Evolutionary conservation across 805 yeast genomes (phyloP), one percentile per base, ranked within the genome.

Genomic region (Jamesozyma spencerorum): DNA sequence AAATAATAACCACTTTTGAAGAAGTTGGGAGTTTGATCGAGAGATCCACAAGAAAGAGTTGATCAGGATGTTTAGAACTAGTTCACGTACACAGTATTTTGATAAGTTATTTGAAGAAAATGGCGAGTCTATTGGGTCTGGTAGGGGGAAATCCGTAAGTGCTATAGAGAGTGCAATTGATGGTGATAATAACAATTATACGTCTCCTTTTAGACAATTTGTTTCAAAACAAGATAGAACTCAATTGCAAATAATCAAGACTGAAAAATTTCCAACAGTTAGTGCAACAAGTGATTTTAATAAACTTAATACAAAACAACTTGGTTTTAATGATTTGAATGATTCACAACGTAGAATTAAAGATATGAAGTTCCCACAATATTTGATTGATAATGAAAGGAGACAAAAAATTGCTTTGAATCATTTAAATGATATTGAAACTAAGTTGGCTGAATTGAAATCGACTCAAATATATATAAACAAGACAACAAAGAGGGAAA

Each of bases 311-410:
- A 50, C 55, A 2, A 47, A 47, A n/a, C 51, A 57, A 31, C 26
- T 54, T 32, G 63, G 63, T 18, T 58, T 50, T 39, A 51, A 48
- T 12, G 49, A 42, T 14, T 36, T 58, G 1, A 43, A 38, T 15
- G 48, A 46, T 18, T 33, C 39, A 0, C 45, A 50, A 12, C 50
- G 46, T 27, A 42, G 56, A 15, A 58, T 60, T 3, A 58, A 53
- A 42, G 64, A 60, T 41, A 57, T 60, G 17, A 45, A 46, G 12
- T 56, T 60, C 38, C 64, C 64, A 2, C 22, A 45, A 11, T 50
- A 52, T 37, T 37, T 60, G 34, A 43, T 46, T 18, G 48, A 54
- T 14, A 57, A 50, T 39, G 63, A 58, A 47, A 41, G 33, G 26
- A 54, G 54, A 38, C 64, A 60, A 40, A 40, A 44, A 8, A 38